These are phyloP conservation scores for Litsea cubeba DNA, from an alignment of 164 flowering plant species.

Conservation along the genomic window DNA sequence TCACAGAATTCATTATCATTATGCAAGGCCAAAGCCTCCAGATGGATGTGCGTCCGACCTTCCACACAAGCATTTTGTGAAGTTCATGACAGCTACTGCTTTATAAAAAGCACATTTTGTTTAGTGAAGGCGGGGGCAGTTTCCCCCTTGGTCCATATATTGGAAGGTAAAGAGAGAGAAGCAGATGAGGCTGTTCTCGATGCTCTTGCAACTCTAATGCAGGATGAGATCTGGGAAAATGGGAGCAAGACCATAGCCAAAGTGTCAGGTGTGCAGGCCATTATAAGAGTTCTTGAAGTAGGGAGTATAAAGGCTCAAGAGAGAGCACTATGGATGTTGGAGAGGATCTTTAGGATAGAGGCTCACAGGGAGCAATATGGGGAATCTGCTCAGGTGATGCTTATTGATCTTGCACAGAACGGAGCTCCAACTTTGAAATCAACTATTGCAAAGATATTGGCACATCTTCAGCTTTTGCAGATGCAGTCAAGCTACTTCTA, in stretches of 20 bases:
- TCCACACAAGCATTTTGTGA: constrained; percentile 47
- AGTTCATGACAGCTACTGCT: constrained; percentile 68
- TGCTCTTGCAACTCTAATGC: constrained; percentile 64
- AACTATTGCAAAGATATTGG: constrained; percentile 54
- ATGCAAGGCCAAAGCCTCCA: constrained; percentile 36
- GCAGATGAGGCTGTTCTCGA: constrained; percentile 70
- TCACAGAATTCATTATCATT: constrained; percentile 58
- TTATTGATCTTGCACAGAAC: constrained; percentile 73
- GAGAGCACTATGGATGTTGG: constrained; percentile 73
- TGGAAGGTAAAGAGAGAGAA: constrained; percentile 59
- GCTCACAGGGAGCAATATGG: constrained; percentile 49
- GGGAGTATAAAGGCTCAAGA: constrained; percentile 60
- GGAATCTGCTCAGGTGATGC: constrained; percentile 55
- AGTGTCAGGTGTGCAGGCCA: constrained; percentile 39
- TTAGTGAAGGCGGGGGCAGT: constrained; percentile 71
- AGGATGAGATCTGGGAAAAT: constrained; percentile 62
- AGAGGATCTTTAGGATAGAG: constrained; percentile 56
- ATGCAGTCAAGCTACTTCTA: constrained; percentile 79
- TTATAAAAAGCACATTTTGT: constrained; percentile 59
- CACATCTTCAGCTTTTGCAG: constrained; percentile 77
- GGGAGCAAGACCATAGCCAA: constrained; percentile 55
- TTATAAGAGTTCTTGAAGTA: constrained; percentile 41
- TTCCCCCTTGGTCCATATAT: constrained; percentile 40
- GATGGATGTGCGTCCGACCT: constrained; percentile 60
- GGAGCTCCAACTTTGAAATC: constrained; percentile 51